Percentiles rank a stretch among this genome's conserved stretches.
Conservation (phyloP, 495 filamentous ascomycete species). For the Lasiosphaeria miniovina region DNA sequence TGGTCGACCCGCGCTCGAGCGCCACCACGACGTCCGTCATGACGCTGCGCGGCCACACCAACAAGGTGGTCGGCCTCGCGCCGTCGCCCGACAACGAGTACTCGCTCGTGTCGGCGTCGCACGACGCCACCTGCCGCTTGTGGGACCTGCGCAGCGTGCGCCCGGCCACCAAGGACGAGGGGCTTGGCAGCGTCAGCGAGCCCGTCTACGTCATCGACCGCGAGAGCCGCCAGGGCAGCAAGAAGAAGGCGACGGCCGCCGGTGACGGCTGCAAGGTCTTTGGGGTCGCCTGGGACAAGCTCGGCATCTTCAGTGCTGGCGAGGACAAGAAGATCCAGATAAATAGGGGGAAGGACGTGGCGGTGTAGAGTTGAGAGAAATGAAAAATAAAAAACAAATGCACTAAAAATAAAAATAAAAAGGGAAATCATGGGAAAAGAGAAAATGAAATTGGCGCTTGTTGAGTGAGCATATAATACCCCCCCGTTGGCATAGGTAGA, state of each 20-base stretch:
- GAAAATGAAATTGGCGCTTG: neutral
- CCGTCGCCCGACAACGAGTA: conserved; percentile 71
- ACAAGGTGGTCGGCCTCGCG: conserved; percentile 71
- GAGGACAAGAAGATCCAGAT: conserved; percentile 94
- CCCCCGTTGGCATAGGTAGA: neutral
- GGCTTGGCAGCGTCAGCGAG: conserved; percentile 66
- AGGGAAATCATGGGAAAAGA: conserved; percentile 9
- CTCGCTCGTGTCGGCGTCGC: conserved; percentile 74
- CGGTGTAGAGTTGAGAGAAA: conserved; percentile 13
- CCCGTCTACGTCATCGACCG: conserved; percentile 77
- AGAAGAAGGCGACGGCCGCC: conserved; percentile 52
- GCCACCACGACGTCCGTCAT: conserved; percentile 72
- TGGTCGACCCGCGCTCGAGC: conserved; percentile 80
- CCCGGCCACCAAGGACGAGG: conserved; percentile 58
- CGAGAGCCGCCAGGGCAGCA: conserved; percentile 65
- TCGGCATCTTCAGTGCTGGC: conserved; percentile 87
- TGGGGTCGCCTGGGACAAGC: conserved; percentile 78
- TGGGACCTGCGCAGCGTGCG: conserved; percentile 85
- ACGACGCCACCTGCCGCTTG: conserved; percentile 85
- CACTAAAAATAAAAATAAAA: neutral
- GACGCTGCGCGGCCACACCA: conserved; percentile 86
- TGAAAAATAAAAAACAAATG: neutral
- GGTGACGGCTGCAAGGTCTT: conserved; percentile 90
- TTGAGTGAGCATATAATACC: too few species aligned
- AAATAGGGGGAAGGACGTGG: conserved; percentile 59